Evolutionary conservation across 78 protist species (phyloP), one percentile per base, ranked within the genome.

Genomic region (Tieghemostelium lacteum): DNA sequence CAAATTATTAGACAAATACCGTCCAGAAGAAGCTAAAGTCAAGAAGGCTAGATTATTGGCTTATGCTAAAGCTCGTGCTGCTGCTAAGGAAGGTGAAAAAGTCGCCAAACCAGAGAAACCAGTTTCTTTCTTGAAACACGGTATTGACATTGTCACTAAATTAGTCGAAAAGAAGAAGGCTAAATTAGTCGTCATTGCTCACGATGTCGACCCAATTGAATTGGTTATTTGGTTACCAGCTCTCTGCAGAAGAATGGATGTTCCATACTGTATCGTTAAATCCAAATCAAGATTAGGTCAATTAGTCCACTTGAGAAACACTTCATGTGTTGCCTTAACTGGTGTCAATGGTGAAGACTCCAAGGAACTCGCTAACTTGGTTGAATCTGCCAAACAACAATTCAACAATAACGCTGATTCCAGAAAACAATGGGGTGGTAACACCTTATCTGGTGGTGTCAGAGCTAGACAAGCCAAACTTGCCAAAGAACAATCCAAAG

Each of bases 161-260:
- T 87, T 97, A 33, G 77, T 98, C 64, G 99, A 98, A 97, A 64
- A 83, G 88, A 96, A 97, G 98, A 97, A 96, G 96, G 99, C 99
- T n/a, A 26, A 91, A 85, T 95, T 99, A 39, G 99, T 99, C 52
- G 97, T 98, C 75, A 98, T 99, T 60, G 99, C 99, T 2, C 97
- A 96, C 97, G 99, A 98, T 62, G 99, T 99, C n/a, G 99, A 97
- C 94, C 99, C 99, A 70, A 87, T 99, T 69, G 99, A 98, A 95
- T 94, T 98, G 37, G 99, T 98, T 58, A 50, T 98, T 64, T 98
- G 97, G 97, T 88, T 99, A 26, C 99, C 99, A 50, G 93, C 99
- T 28, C 97, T 99, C 63, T 99, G 99, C 98, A 78, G 96, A 80
- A 94, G 97, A 96, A 83, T 76, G 96, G 98, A 95, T 61, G 93